Percentiles rank a stretch among this genome's conserved stretches.
These are phyloP conservation scores for Candida vaughaniae DNA, from an alignment of 805 yeast genomes.

Conservation along the genomic window DNA sequence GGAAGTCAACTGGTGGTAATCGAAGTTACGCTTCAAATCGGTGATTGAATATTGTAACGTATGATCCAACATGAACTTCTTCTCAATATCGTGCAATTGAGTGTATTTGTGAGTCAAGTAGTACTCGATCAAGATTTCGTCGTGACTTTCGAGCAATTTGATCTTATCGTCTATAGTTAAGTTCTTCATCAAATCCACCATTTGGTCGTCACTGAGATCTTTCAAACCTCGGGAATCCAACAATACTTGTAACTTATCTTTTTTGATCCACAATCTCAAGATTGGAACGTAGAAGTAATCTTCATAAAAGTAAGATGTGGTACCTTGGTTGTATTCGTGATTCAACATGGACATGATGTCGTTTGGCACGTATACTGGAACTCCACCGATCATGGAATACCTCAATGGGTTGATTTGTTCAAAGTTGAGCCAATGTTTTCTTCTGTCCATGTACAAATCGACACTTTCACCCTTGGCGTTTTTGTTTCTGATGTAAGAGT, in stretches of 20 bases:
- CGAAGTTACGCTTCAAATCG: conserved; percentile 19
- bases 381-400: conserved; percentile 57
- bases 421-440: conserved; percentile 30
- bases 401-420: conserved; percentile 51
- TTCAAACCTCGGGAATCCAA: conserved; percentile 11
- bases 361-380: conserved; percentile 29
- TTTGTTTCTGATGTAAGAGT: conserved; percentile 19
- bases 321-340: conserved; percentile 24
- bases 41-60: conserved; percentile 14
- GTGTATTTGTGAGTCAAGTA: conserved; percentile 25
- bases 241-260: conserved; percentile 12
- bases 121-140: conserved; percentile 26
- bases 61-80: conserved; percentile 21
- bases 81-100: conserved; percentile 23
- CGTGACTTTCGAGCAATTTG: conserved; percentile 18
- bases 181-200: conserved; percentile 12
- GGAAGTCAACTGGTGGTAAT: conserved; percentile 25
- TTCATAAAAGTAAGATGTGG: conserved; percentile 18
- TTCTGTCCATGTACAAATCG: conserved; percentile 30
- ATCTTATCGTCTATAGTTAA: conserved; percentile 23
- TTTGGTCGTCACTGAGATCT: conserved; percentile 10
- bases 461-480: conserved; percentile 14
- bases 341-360: conserved; percentile 26
- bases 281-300: conserved; percentile 26
- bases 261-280: conserved; percentile 22